Conservation (phyloP, 441 rosid genomes). For the Populus hybrid region DNA sequence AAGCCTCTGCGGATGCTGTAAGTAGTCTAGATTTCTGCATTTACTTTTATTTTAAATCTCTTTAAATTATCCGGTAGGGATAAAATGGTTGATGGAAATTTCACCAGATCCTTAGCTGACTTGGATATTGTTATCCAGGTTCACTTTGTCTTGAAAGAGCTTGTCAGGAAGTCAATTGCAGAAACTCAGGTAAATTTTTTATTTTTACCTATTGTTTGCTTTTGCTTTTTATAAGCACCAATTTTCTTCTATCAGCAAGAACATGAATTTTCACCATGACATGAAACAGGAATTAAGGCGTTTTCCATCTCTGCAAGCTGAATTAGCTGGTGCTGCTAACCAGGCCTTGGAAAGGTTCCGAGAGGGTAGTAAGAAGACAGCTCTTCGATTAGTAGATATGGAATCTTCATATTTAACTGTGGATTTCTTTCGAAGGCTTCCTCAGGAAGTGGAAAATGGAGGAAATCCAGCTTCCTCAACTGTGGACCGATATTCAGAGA, state of each 20-base stretch:
- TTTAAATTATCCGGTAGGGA: neutral
- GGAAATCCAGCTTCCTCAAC: conserved; percentile 30
- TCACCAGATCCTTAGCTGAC: conserved; percentile 1
- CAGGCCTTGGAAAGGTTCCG: conserved; percentile 71
- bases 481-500: conserved; percentile 51
- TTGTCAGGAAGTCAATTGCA: conserved; percentile 69
- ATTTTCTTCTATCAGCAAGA: neutral
- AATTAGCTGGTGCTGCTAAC: conserved; percentile 62
- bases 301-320: conserved; percentile 73
- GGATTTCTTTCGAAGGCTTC: conserved; percentile 84
- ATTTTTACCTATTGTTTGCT: neutral
- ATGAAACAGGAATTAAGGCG: conserved; percentile 61
- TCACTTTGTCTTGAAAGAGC: conserved; percentile 74
- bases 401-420: conserved; percentile 82
- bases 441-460: conserved; percentile 58
- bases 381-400: conserved; percentile 73
- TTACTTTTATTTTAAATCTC: neutral
- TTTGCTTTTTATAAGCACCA: neutral
- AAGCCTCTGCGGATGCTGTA: conserved; percentile 94
- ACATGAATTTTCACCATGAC: neutral
- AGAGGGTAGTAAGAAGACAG: conserved; percentile 69
- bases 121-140: conserved; percentile 37
- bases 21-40: conserved; percentile 19
- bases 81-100: neutral
- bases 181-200: conserved; percentile 63